Percentiles rank a stretch among this genome's conserved stretches.
These are phyloP conservation scores for Spinellus fusiger DNA, from an alignment of 192 early-diverging fungal genomes.

Conservation along the genomic window DNA sequence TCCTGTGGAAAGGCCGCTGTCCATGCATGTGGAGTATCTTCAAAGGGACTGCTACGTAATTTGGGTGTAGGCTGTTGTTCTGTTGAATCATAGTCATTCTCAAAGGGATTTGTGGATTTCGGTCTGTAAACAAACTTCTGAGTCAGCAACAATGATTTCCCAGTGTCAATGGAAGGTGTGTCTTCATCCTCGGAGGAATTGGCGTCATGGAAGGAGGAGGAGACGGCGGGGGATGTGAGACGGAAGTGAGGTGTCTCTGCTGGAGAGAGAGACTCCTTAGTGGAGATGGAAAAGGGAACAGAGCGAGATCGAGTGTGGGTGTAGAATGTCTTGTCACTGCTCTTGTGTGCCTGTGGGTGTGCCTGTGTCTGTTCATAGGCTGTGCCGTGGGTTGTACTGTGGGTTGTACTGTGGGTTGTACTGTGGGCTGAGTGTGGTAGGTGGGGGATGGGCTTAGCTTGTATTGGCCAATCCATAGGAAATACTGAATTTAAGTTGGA, in stretches of 20 bases:
- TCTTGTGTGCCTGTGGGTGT: not conserved
- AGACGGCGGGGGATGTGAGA: not conserved
- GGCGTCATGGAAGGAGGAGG: not conserved
- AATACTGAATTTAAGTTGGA: too few species aligned
- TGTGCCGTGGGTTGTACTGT: not conserved
- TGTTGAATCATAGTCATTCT: not conserved
- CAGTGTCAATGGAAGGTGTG: not conserved
- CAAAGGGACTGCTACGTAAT: not conserved
- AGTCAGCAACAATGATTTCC: slow-evolving; percentile 15
- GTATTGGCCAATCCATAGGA: too few species aligned
- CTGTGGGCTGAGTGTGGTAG: too few species aligned
- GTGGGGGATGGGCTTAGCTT: too few species aligned
- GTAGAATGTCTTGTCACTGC: slow-evolving; percentile 2
- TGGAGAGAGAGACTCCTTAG: not conserved
- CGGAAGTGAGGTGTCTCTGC: not conserved
- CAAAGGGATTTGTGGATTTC: slow-evolving; percentile 4
- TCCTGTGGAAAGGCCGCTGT: too few species aligned
- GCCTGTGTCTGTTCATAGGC: not conserved
- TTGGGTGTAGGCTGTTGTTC: not conserved
- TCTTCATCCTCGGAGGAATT: not conserved
- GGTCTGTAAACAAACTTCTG: slow-evolving; percentile 18
- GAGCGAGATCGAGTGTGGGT: slow-evolving; percentile 11
- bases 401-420: not conserved
- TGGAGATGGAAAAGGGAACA: not conserved
- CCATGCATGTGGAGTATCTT: not conserved